Evolutionary conservation across 2,329 filamentous ascomycete genomes (phyloP).

Genomic region (Fusarium scirpi): DNA sequence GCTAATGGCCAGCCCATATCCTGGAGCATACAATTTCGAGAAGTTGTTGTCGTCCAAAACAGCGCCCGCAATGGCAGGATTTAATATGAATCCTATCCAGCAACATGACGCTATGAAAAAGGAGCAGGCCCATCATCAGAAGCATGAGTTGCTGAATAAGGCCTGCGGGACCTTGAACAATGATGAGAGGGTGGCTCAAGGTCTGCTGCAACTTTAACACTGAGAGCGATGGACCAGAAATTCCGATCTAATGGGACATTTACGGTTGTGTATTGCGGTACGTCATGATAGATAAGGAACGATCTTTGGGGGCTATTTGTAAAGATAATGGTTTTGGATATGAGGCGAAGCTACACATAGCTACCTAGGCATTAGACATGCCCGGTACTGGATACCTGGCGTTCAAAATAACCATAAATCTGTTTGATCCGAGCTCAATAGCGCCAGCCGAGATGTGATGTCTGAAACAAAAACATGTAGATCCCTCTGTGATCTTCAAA

Average conservation of each 20-base stretch:
- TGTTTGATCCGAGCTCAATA: constrained; percentile 7
- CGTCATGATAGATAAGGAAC: not conserved
- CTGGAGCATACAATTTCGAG: constrained; percentile 58
- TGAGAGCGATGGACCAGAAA: not conserved
- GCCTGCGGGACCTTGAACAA: constrained; percentile 54
- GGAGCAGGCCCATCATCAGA: constrained; percentile 58
- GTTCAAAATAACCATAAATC: constrained; percentile 19
- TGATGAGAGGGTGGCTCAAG: constrained; percentile 55
- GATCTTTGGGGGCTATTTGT: not conserved
- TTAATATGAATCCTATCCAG: constrained; percentile 59
- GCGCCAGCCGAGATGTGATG: constrained; percentile 1
- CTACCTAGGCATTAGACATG: constrained; percentile 3
- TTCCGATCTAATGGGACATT: not conserved
- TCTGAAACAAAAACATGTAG: constrained; percentile 10
- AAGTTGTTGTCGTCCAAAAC: constrained; percentile 58
- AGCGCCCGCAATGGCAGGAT: constrained; percentile 52
- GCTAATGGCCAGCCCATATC: constrained; percentile 60
- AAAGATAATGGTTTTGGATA: not conserved
- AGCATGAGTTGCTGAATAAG: constrained; percentile 57
- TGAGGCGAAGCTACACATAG: not conserved
- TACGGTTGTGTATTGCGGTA: not conserved
- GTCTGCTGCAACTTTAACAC: constrained; percentile 50
- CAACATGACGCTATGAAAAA: constrained; percentile 62
- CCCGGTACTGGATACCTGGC: constrained; percentile 10
- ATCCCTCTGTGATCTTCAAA: not conserved